Base-by-base conservation (phyloP, 2,329 filamentous ascomycete genomes). In the Colletotrichum melonis region DNA sequence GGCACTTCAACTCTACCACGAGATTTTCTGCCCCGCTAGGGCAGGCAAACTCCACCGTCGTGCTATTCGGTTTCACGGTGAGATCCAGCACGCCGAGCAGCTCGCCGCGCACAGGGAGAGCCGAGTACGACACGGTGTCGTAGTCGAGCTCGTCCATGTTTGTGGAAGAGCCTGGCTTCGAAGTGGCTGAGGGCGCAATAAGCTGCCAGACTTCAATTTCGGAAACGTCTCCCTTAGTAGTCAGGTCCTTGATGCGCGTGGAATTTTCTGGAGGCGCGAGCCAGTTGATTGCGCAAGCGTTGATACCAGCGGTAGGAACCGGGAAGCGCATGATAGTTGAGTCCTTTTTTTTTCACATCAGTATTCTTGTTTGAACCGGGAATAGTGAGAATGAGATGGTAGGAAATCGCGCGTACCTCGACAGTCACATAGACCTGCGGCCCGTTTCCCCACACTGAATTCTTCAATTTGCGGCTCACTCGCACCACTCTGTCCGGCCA, bases 1-100 rank as follows among this genome's bases (percentile, higher is more conserved):
- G 67, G 49, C 67, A 69, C 19, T 26, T 63, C 59, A 69, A 12
- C 49, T 69, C 67, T 22, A 69, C 67, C 58, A 69, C 67, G 2
- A 69, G 49, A 56, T 16, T 56, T 9, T 64, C 30, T 16, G 8
- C 30, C 28, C 52, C 57, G 58, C 28, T 64, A 4, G 67, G 67
- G 35, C 66, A 69, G n/a, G 42, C 42, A 49, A 49, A 49, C 42
- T 49, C 42, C 19, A 49, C 42, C 19, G 42, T 49, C 42, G 42
- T 49, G 42, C 42, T 49, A 7, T 49, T 49, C 42, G 42, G 42
- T 42, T 42, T 42, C 14, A 42, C 14, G 38, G 38, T 42, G 38
- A 42, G 38, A 26, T 69, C 42, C 11, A 69, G 66, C 38, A 69
- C 57, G 28, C 66, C 66, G 12, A 69, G 66, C 22, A 69, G 58